Evolutionary conservation across 345 rosid genomes (phyloP).

Genomic region (Populus deltoides): DNA sequence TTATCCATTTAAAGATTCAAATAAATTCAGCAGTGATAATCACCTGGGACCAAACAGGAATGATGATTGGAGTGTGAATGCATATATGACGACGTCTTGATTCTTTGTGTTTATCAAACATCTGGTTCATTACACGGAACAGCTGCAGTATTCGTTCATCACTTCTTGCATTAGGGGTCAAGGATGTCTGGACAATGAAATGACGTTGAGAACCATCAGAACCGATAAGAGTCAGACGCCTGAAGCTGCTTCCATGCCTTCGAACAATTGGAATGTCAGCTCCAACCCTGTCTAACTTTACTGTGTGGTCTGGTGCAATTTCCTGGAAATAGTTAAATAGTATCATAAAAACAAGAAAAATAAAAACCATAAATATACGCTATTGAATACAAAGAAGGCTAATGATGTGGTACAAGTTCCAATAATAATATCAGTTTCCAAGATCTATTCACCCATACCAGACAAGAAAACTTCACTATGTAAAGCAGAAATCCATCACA

Average conservation of each 20-base stretch:
- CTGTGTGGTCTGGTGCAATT: constrained; percentile 89
- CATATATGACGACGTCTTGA: constrained; percentile 83
- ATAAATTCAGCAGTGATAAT: constrained; percentile 4
- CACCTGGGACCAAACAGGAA: constrained; percentile 99
- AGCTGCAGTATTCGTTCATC: constrained; percentile 96
- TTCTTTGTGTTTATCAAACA: constrained; percentile 98
- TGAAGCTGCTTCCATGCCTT: constrained; percentile 98
- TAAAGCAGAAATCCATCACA: not conserved
- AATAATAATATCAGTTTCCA: not conserved
- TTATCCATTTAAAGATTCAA: not conserved
- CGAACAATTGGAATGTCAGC: constrained; percentile 95
- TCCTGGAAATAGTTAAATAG: constrained; percentile 47
- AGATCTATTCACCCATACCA: not conserved
- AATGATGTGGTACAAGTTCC: not conserved
- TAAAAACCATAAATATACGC: not conserved
- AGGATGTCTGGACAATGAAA: constrained; percentile 96
- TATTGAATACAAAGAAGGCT: no score
- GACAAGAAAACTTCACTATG: not conserved
- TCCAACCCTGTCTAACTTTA: constrained; percentile 87
- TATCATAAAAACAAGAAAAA: not conserved
- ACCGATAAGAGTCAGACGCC: constrained; percentile 90
- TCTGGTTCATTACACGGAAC: constrained; percentile 97
- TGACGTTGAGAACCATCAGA: constrained; percentile 96
- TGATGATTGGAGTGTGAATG: constrained; percentile 94
- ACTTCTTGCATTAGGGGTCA: constrained; percentile 98